These are phyloP conservation scores for Termitomyces sp. DNA, from an alignment of 768 basidiomycete genomes.

Conservation along the genomic window DNA sequence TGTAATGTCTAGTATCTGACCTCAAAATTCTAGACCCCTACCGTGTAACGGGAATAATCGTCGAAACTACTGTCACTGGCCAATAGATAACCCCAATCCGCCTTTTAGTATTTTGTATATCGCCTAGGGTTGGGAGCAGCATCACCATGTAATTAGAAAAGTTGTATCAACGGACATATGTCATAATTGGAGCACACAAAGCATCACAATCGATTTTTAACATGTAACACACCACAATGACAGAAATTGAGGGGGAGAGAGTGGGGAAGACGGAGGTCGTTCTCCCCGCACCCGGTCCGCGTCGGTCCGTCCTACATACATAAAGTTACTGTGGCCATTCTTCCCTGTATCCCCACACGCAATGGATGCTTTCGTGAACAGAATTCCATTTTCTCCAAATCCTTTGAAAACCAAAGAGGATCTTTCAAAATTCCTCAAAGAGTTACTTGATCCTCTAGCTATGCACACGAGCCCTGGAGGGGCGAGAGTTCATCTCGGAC, in stretches of 20 bases:
- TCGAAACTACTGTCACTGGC: slow-evolving; percentile 81
- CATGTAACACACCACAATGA: neutral
- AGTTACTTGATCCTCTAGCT: slow-evolving; percentile 63
- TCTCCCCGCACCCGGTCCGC: neutral
- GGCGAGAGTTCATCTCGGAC: slow-evolving; percentile 64
- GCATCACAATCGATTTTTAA: neutral
- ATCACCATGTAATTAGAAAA: slow-evolving; percentile 4
- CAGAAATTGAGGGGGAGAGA: neutral
- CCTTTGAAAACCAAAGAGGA: slow-evolving; percentile 60
- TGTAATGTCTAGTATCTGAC: slow-evolving; percentile 1
- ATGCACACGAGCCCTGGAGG: slow-evolving; percentile 72
- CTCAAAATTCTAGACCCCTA: slow-evolving; percentile 72
- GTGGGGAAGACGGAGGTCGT: neutral
- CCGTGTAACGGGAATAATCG: slow-evolving; percentile 85
- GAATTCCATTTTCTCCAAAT: slow-evolving; percentile 51
- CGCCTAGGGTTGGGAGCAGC: neutral
- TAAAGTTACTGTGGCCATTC: neutral
- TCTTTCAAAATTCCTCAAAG: slow-evolving; percentile 49
- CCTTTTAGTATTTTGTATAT: slow-evolving; percentile 9
- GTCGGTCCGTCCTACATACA: slow-evolving; percentile 11
- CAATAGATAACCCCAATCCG: slow-evolving; percentile 37
- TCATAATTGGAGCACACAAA: slow-evolving; percentile 1
- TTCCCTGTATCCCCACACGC: neutral
- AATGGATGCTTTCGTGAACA: slow-evolving; percentile 32
- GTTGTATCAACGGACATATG: slow-evolving; percentile 11